A percentile compares a stretch with the other conserved stretches of the same genome.
Evolutionary conservation across 805 yeast genomes (phyloP).

Genomic region (Starmera amethionina): DNA sequence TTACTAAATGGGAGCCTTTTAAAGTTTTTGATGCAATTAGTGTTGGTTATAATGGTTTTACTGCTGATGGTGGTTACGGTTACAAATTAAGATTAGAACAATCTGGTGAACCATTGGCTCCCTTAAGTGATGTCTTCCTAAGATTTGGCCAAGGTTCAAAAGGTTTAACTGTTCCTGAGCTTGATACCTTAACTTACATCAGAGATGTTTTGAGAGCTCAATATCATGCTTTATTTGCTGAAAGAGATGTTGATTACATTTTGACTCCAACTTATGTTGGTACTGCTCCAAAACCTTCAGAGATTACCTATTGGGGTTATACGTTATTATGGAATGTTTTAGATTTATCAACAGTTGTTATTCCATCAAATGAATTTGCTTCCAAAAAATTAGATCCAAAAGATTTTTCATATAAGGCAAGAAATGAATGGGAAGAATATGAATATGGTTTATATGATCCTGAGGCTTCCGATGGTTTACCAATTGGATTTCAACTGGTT

Average conservation of each 20-base stretch:
- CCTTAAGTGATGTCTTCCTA: conserved; percentile 53
- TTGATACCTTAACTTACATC: conserved; percentile 40
- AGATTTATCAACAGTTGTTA: conserved; percentile 58
- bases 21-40: conserved; percentile 49
- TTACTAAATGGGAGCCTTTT: conserved; percentile 49
- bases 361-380: conserved; percentile 52
- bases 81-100: conserved; percentile 40
- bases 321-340: conserved; percentile 64
- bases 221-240: conserved; percentile 42
- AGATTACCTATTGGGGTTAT: conserved; percentile 71
- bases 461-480: conserved; percentile 43
- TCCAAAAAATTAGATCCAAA: conserved; percentile 39
- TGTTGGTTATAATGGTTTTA: conserved; percentile 44
- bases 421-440: conserved; percentile 24
- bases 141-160: conserved; percentile 50
- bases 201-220: conserved; percentile 53
- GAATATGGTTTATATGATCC: conserved; percentile 24
- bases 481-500: conserved; percentile 38
- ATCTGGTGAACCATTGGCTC: conserved; percentile 63
- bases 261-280: conserved; percentile 60
- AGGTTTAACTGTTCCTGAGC: conserved; percentile 36
- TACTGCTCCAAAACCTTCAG: conserved; percentile 59
- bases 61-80: conserved; percentile 57
- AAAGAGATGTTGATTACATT: conserved; percentile 52
- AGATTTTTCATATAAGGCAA: conserved; percentile 19